A percentile compares a stretch with the other conserved stretches of the same genome.
Conservation (phyloP, 75 land plant genomes). For the Pseudotsuga menziesii region DNA sequence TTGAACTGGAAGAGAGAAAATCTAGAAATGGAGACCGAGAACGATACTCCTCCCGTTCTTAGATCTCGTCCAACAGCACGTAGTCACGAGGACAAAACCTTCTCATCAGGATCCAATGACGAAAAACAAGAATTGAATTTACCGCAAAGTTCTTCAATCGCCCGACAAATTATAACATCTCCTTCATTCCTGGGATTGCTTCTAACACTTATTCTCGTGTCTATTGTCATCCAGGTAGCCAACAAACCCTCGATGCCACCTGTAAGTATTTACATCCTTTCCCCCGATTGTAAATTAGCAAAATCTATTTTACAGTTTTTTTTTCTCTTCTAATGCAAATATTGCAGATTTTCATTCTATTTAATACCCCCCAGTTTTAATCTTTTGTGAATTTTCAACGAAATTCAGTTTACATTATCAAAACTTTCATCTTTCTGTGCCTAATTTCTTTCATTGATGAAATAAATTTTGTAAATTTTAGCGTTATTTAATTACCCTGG, state of each 20-base stretch:
- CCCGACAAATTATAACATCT: slow-evolving; percentile 6
- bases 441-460: neutral
- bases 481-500: neutral
- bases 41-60: no score
- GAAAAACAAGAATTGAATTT: no score
- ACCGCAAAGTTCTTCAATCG: no score
- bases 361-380: neutral
- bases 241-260: slow-evolving; percentile 8
- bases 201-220: neutral
- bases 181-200: neutral
- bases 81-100: no score
- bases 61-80: no score
- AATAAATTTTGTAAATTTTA: neutral
- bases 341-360: neutral
- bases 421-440: neutral
- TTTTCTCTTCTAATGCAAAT: neutral
- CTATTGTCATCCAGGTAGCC: neutral
- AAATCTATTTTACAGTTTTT: neutral
- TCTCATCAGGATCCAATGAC: no score
- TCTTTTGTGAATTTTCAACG: neutral
- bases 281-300: neutral
- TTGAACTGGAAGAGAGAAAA: no score
- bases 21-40: no score
- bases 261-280: neutral
- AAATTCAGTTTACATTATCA: neutral